Percentiles rank a stretch among this genome's conserved stretches.
Conservation (phyloP, 1,139 yeast species). For the Debaryomyces psychrophilus region DNA sequence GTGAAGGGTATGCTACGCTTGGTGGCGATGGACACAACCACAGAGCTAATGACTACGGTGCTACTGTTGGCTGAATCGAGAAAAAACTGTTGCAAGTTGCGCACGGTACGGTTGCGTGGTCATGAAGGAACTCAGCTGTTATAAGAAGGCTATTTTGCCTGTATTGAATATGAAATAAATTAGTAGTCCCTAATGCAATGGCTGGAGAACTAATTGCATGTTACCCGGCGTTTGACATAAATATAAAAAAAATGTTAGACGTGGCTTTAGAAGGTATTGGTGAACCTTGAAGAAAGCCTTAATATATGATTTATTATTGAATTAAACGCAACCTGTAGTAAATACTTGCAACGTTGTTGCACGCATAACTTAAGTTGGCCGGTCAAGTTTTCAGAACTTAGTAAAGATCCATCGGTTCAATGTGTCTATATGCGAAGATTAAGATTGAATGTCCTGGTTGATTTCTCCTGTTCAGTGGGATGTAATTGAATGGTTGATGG, state of each 20-base stretch:
- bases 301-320: constrained; percentile 4
- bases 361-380: constrained; percentile 54
- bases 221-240: background rate
- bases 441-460: constrained; percentile 13
- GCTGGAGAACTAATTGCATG: background rate
- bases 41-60: constrained; percentile 31
- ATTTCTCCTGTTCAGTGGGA: constrained; percentile 11
- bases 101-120: background rate
- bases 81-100: background rate
- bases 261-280: too few species aligned
- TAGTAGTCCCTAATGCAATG: background rate
- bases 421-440: constrained; percentile 56
- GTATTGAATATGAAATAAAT: background rate
- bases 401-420: constrained; percentile 45
- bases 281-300: background rate
- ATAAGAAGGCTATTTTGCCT: too few species aligned
- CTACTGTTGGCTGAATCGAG: constrained; percentile 17
- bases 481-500: constrained; percentile 9
- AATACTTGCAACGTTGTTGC: background rate
- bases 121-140: too few species aligned
- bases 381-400: constrained; percentile 29
- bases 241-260: background rate
- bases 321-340: background rate
- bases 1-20: constrained; percentile 32
- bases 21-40: constrained; percentile 39